phyloP scores from a whole-genome alignment of 495 filamentous ascomycete genomes.

The Talaromyces trachyspermus region DNA sequence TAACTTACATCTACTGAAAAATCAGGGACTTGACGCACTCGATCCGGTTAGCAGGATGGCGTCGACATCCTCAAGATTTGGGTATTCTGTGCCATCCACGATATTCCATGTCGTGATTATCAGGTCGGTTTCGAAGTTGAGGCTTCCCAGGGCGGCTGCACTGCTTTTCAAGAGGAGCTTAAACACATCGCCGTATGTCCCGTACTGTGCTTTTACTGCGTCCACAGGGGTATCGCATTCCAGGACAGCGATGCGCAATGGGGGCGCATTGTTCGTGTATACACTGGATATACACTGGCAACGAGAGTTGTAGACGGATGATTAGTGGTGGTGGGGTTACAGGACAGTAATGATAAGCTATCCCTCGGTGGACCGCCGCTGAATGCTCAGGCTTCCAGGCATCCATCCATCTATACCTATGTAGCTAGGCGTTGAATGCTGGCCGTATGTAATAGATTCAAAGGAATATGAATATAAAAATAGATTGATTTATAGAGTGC shows the following conservation, averaged over 20 bases:
- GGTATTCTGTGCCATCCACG: constrained; percentile 53
- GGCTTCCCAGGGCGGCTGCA: constrained; percentile 32
- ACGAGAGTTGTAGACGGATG: no score
- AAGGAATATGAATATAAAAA: no score
- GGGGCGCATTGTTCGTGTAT: constrained; percentile 30
- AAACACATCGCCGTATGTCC: constrained; percentile 70
- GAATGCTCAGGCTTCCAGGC: no score
- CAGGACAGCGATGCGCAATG: constrained; percentile 74
- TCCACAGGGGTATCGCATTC: constrained; percentile 70
- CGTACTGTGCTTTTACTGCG: constrained; percentile 51
- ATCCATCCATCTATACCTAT: no score
- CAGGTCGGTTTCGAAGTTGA: constrained; percentile 39
- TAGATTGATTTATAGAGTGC: no score
- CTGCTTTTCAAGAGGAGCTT: constrained; percentile 47
- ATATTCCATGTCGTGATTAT: constrained; percentile 62
- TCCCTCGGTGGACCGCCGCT: no score
- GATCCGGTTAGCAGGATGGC: constrained; percentile 78
- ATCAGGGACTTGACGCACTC: constrained; percentile 23
- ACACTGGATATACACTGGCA: background rate
- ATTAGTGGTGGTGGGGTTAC: background rate
- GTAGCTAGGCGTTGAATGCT: no score
- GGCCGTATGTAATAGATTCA: no score
- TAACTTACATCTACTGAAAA: background rate
- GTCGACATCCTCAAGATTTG: constrained; percentile 65
- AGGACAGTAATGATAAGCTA: background rate